phyloP scores from a whole-genome alignment of 1,284 basidiomycete species.

The Phylloboletellus chloephorus region DNA sequence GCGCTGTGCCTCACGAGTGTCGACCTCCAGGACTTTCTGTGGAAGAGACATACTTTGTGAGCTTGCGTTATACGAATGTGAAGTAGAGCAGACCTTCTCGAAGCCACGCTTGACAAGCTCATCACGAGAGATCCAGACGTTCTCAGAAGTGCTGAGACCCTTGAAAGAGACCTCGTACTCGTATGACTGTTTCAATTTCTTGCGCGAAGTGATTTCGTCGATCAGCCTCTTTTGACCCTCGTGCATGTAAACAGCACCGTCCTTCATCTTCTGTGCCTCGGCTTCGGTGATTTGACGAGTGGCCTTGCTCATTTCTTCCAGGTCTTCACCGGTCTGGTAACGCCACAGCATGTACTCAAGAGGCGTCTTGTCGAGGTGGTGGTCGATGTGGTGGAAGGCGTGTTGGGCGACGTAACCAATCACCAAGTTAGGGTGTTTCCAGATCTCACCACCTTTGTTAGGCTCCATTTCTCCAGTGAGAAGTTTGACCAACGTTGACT shows the following conservation, averaged over 20 bases:
- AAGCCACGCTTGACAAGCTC: slow-evolving; percentile 96
- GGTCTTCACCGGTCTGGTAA: slow-evolving; percentile 98
- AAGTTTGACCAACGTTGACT: slow-evolving; percentile 98
- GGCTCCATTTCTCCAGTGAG: slow-evolving; percentile 97
- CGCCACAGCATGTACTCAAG: slow-evolving; percentile 99
- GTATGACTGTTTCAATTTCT: slow-evolving; percentile 99
- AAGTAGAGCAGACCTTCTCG: slow-evolving; percentile 65
- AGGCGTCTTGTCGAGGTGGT: slow-evolving; percentile 96
- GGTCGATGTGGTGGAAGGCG: slow-evolving; percentile 98
- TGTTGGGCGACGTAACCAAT: slow-evolving; percentile 98
- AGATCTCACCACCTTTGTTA: slow-evolving; percentile 94
- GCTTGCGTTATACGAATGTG: neutral
- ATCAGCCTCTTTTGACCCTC: slow-evolving; percentile 95
- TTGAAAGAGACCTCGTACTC: slow-evolving; percentile 98
- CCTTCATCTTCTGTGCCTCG: slow-evolving; percentile 95
- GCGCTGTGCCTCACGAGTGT: slow-evolving; percentile 95
- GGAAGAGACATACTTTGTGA: slow-evolving; percentile 2
- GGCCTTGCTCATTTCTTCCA: slow-evolving; percentile 94
- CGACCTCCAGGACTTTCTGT: slow-evolving; percentile 92
- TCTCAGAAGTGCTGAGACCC: slow-evolving; percentile 87
- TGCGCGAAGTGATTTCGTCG: slow-evolving; percentile 86
- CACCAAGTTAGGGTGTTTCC: slow-evolving; percentile 99
- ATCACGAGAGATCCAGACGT: slow-evolving; percentile 94
- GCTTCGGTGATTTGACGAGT: slow-evolving; percentile 83
- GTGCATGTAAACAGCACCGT: slow-evolving; percentile 79